Conservation (phyloP, 1,139 yeast genomes). For the Candida sanyaensis region DNA sequence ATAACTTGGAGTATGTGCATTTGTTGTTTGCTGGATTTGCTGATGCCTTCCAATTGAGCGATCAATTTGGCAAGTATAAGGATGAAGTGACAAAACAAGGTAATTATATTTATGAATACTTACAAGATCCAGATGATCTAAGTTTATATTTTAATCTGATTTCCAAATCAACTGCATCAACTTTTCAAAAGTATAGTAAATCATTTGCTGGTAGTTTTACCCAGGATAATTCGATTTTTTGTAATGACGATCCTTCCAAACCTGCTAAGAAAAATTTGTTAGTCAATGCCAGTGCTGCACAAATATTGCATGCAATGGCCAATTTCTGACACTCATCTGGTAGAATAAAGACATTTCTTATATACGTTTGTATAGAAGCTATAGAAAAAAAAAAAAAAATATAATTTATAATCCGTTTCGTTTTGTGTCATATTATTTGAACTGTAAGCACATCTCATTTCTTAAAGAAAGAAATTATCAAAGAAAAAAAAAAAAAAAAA, state of each 20-base stretch:
- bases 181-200: slow-evolving; percentile 13
- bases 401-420: background rate
- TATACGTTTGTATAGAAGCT: background rate
- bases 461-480: too few relatives aligned
- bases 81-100: slow-evolving; percentile 26
- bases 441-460: too few relatives aligned
- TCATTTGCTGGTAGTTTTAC: slow-evolving; percentile 9
- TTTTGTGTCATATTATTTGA: background rate
- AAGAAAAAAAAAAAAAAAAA: too few relatives aligned
- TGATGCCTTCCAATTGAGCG: slow-evolving; percentile 20
- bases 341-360: background rate
- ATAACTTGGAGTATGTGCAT: slow-evolving; percentile 25
- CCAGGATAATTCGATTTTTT: slow-evolving; percentile 12
- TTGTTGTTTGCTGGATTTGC: slow-evolving; percentile 26
- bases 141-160: slow-evolving; percentile 19
- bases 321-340: slow-evolving; percentile 1
- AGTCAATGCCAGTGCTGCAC: slow-evolving; percentile 27
- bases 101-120: slow-evolving; percentile 20
- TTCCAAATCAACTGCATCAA: slow-evolving; percentile 13
- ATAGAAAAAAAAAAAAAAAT: background rate
- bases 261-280: slow-evolving; percentile 18
- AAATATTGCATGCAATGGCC: slow-evolving; percentile 20
- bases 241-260: slow-evolving; percentile 16
- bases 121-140: slow-evolving; percentile 24
- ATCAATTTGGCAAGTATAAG: slow-evolving; percentile 15